Conservation (phyloP, 2,329 filamentous ascomycete genomes). For the Cadophora malorum region DNA sequence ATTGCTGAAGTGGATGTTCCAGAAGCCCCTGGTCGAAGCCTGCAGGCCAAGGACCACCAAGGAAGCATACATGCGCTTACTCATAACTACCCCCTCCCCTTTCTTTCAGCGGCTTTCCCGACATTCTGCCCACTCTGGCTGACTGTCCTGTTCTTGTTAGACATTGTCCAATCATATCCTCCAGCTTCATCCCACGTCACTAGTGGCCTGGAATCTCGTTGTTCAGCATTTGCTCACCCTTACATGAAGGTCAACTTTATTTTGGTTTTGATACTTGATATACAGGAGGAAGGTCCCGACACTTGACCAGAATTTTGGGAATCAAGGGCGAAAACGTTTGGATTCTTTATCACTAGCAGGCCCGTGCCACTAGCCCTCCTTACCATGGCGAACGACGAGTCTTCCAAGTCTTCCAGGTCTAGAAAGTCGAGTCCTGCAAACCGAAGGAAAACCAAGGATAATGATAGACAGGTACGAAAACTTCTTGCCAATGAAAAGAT, state of each 20-base stretch:
- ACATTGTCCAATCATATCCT: not conserved
- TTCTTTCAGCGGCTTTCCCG: not conserved
- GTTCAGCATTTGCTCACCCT: slow-evolving; percentile 14
- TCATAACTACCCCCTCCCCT: slow-evolving; percentile 11
- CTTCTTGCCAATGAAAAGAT: not conserved
- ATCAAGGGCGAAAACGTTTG: not conserved
- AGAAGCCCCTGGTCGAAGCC: slow-evolving; percentile 8
- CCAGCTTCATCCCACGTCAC: not conserved
- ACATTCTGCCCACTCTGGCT: slow-evolving; percentile 1
- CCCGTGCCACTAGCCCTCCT: not conserved
- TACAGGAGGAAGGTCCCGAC: not conserved
- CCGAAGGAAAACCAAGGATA: not conserved
- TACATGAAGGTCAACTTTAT: not conserved
- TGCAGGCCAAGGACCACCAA: slow-evolving; percentile 6
- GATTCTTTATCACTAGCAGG: not conserved
- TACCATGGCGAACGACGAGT: not conserved
- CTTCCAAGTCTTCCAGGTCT: not conserved
- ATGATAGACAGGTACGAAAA: not conserved
- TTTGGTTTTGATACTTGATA: not conserved
- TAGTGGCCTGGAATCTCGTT: not conserved
- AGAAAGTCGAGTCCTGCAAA: not conserved
- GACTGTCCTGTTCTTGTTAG: not conserved
- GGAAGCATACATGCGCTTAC: slow-evolving; percentile 14
- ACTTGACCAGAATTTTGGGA: not conserved
- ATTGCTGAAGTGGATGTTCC: slow-evolving; percentile 1